Conservation (phyloP, 2,329 filamentous ascomycete species). For the Ceratocystis albifundus region DNA sequence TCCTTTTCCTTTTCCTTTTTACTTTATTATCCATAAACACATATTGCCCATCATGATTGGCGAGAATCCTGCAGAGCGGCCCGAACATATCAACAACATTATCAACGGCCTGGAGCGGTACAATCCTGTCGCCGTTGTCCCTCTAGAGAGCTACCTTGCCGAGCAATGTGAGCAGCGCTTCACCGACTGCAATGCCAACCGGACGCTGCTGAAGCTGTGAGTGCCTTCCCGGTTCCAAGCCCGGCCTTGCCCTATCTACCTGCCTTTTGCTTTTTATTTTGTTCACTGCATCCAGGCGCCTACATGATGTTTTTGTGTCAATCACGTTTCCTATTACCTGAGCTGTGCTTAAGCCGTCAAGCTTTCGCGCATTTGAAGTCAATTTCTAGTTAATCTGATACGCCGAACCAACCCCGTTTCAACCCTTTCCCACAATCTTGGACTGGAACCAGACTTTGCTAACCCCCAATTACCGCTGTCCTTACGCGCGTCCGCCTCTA, state of each 20-base stretch:
- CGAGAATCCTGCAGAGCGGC: conserved; percentile 85
- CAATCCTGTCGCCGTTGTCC: conserved; percentile 89
- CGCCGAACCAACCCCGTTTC: conserved; percentile 91
- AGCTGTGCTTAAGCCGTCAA: conserved; percentile 23
- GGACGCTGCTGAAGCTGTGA: conserved; percentile 94
- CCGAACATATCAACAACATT: conserved; percentile 82
- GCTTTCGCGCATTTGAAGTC: conserved; percentile 23
- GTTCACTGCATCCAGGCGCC: conserved; percentile 24
- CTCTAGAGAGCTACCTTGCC: conserved; percentile 88
- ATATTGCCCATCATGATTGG: conserved; percentile 44
- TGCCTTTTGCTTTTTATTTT: conserved; percentile 24
- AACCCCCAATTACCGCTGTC: conserved; percentile 8
- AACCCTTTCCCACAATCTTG: conserved; percentile 30
- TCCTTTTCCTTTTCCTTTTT: conserved; percentile 26
- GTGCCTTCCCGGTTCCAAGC: conserved; percentile 33
- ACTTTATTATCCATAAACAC: conserved; percentile 19
- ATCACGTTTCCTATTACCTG: conserved; percentile 24
- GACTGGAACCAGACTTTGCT: conserved; percentile 3
- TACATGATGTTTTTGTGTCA: conserved; percentile 53
- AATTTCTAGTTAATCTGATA: conserved; percentile 27
- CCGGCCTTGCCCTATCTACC: conserved; percentile 2
- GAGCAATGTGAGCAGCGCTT: conserved; percentile 92
- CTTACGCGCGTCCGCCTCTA: conserved; percentile 1
- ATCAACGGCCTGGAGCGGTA: conserved; percentile 97
- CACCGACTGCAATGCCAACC: conserved; percentile 92